Evolutionary conservation across 805 yeast species (phyloP).

Genomic region (Cyberlindnera meyerae): DNA sequence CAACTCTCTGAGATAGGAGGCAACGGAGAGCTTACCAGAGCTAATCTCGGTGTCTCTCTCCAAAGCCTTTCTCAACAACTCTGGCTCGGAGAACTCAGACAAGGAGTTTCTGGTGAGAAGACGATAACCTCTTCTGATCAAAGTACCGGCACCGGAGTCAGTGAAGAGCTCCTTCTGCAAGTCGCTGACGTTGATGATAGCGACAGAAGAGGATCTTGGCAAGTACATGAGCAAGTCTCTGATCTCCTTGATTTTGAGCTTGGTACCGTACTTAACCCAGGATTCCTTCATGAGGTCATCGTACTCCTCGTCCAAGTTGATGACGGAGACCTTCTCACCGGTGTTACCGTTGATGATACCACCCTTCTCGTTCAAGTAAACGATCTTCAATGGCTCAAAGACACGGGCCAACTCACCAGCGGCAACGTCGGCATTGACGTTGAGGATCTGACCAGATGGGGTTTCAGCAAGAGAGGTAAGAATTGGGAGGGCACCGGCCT

Average conservation of each 20-base stretch:
- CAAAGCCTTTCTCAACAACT: constrained; percentile 69
- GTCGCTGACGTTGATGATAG: constrained; percentile 92
- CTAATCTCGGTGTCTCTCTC: constrained; percentile 71
- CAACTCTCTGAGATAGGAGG: constrained; percentile 72
- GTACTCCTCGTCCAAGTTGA: constrained; percentile 94
- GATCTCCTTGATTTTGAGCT: constrained; percentile 93
- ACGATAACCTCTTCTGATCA: constrained; percentile 95
- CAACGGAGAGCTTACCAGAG: constrained; percentile 67
- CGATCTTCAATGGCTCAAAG: constrained; percentile 94
- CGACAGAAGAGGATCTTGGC: constrained; percentile 97
- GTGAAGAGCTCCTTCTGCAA: constrained; percentile 96
- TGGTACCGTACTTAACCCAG: constrained; percentile 99
- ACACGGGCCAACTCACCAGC: constrained; percentile 97
- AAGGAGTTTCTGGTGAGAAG: constrained; percentile 66
- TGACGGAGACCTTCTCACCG: constrained; percentile 82
- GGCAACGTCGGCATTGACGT: constrained; percentile 98
- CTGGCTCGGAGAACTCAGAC: constrained; percentile 66
- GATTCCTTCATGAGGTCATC: constrained; percentile 85
- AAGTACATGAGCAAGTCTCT: constrained; percentile 88
- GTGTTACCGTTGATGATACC: constrained; percentile 92
- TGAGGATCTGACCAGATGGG: constrained; percentile 90
- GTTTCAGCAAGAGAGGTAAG: constrained; percentile 97
- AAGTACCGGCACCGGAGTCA: constrained; percentile 98
- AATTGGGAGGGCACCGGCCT: constrained; percentile 95
- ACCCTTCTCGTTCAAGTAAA: constrained; percentile 94